These are phyloP conservation scores for Hyphochytrium catenoides DNA, from an alignment of 352 stramenopile genomes.

Conservation along the genomic window DNA sequence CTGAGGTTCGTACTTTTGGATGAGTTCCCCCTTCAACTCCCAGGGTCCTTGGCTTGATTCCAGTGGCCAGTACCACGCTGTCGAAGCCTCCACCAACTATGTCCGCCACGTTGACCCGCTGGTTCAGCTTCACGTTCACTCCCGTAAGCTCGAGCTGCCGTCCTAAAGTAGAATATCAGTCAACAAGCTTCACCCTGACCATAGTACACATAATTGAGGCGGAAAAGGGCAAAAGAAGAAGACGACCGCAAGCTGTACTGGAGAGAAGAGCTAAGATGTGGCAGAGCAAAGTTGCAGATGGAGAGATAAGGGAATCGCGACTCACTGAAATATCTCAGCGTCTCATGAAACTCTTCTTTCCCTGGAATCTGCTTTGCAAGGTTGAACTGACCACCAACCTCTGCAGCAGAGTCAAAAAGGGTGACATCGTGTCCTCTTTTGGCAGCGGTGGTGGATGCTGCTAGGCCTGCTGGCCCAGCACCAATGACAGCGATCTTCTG, in stretches of 20 bases:
- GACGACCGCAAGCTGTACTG: no score
- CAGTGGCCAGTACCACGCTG: constrained; percentile 85
- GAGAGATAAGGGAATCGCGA: no score
- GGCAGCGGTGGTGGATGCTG: constrained; percentile 60
- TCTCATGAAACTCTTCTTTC: constrained; percentile 96
- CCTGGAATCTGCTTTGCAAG: constrained; percentile 87
- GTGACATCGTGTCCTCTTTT: constrained; percentile 74
- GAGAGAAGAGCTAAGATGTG: no score
- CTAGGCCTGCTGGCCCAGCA: constrained; percentile 75
- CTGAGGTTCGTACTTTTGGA: constrained; percentile 56
- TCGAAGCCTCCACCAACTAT: constrained; percentile 36
- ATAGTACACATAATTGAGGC: no score
- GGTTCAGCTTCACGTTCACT: constrained; percentile 49
- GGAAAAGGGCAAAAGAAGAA: no score
- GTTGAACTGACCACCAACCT: constrained; percentile 86
- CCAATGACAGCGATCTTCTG: constrained; percentile 70
- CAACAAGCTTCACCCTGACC: no score
- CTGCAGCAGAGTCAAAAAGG: constrained; percentile 65
- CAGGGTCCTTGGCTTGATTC: constrained; percentile 64
- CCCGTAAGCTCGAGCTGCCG: constrained; percentile 53
- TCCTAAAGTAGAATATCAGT: constrained; percentile 1
- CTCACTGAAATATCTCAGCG: constrained; percentile 72
- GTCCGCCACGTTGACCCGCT: constrained; percentile 21
- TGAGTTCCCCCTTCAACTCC: constrained; percentile 66
- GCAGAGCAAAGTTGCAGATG: no score